Base-by-base conservation (phyloP, 1,284 basidiomycete species). In the Malassezia restricta region DNA sequence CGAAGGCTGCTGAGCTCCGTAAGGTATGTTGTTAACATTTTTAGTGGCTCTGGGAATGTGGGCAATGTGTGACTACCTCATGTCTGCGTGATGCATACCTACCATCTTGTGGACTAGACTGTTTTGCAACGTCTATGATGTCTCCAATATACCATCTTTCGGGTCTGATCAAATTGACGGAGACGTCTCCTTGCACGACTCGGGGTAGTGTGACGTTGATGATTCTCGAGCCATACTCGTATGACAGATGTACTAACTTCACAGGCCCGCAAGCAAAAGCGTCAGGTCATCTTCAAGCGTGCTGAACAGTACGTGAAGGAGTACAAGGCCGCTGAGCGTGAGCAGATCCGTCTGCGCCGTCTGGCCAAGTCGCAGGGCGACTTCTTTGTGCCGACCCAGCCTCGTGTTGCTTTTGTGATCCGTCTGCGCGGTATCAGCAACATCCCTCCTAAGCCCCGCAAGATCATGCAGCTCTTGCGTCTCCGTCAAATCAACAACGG, bases 401-500 rank as follows among this genome's bases (percentile, higher is more conserved):
- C 92, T 65, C 98, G 96, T 79, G 85, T 99, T 54, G 92, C 86
- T 81, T 96, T 99, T 71, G 94, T 98, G 65, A 78, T 99, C 72
- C 86, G 92, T 78, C 90, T 72, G 28, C 59, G 42, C 62, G 90
- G 92, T 94, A 90, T 99, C 80, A 95, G 92, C 78, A 90, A 96
- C 77, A 92, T 98, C 74, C 89, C 92, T 57, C 92, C 92, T 61
- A 98, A 98, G 79, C 94, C 92, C 70, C 85, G 90, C 76, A 98
- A 98, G 82, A 95, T 98, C 75, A 79, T 98, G 73, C 92, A 98
- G 77, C 84, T 99, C 62, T 86, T 99, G 74, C 89, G 92, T 72
- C 83, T 99, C 59, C 83, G 95, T 65, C 94, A 98, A 77, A 98
- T 99, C 81, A 98, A 98, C 85, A 96, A 94, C 75, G 94, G 92